Percentiles rank a stretch among this genome's conserved stretches.
Evolutionary conservation across 2,329 filamentous ascomycete species (phyloP).

Genomic region (Fusarium veterinarium): DNA sequence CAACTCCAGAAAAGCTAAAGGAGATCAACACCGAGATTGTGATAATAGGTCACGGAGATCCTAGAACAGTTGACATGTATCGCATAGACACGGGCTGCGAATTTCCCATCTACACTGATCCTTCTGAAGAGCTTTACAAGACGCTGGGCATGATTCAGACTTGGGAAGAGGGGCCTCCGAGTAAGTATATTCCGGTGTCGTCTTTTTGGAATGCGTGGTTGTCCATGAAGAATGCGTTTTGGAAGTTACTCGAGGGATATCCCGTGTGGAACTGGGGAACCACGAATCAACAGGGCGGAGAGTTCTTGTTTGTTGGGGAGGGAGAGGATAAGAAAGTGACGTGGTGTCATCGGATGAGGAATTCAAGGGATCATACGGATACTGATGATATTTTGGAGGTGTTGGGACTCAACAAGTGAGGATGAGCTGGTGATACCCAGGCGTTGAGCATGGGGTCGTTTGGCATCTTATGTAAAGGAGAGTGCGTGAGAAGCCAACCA

Average conservation of each 20-base stretch:
- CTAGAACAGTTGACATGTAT: constrained; percentile 16
- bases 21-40: constrained; percentile 17
- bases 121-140: constrained; percentile 15
- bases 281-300: constrained; percentile 20
- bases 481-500: background rate
- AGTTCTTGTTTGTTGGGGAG: constrained; percentile 24
- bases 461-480: background rate
- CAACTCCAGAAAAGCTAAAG: constrained; percentile 22
- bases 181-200: constrained; percentile 1
- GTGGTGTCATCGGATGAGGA: constrained; percentile 32
- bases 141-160: constrained; percentile 21
- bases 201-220: background rate
- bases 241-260: background rate
- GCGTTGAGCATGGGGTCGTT: background rate
- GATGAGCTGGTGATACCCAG: fast-evolving
- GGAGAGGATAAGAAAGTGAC: constrained; percentile 1
- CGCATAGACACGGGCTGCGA: constrained; percentile 23
- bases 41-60: constrained; percentile 9
- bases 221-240: background rate
- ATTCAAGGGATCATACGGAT: constrained; percentile 17
- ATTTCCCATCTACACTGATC: constrained; percentile 25
- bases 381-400: constrained; percentile 22
- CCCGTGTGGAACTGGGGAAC: constrained; percentile 1
- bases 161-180: constrained; percentile 7
- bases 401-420: background rate